These are phyloP conservation scores for Xylaria longipes DNA, from an alignment of 495 filamentous ascomycete genomes.

Conservation along the genomic window DNA sequence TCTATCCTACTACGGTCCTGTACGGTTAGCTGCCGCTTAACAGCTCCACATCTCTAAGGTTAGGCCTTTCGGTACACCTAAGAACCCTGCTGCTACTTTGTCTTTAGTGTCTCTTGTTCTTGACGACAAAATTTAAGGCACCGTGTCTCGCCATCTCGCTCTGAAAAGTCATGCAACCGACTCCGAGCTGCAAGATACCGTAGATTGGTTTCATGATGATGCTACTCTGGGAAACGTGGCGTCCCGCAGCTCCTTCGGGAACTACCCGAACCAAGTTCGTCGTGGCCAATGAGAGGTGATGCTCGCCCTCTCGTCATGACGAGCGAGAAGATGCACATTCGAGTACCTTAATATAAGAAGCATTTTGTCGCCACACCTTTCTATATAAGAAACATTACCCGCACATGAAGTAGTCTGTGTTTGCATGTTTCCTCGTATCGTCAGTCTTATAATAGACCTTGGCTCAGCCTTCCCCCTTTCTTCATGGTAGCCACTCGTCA, in stretches of 20 bases:
- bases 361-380: not conserved
- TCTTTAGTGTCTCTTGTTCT: not conserved
- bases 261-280: not conserved
- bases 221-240: not conserved
- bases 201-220: not conserved
- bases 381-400: conserved; percentile 6
- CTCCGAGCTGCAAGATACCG: conserved; percentile 17
- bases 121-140: not conserved
- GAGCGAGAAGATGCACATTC: not conserved
- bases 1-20: no score
- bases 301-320: conserved; percentile 18
- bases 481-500: not conserved
- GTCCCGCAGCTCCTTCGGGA: conserved; percentile 3
- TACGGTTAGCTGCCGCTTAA: no score
- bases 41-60: no score
- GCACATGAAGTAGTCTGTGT: not conserved
- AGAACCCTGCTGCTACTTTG: not conserved
- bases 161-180: conserved; percentile 12
- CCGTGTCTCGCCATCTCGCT: conserved; percentile 21
- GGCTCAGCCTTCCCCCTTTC: not conserved
- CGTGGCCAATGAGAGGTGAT: conserved; percentile 1
- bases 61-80: not conserved
- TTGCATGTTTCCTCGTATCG: not conserved
- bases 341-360: not conserved
- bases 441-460: not conserved